Conservation (phyloP, 73 alveolate species). For the Paramecium tetraurelia region DNA sequence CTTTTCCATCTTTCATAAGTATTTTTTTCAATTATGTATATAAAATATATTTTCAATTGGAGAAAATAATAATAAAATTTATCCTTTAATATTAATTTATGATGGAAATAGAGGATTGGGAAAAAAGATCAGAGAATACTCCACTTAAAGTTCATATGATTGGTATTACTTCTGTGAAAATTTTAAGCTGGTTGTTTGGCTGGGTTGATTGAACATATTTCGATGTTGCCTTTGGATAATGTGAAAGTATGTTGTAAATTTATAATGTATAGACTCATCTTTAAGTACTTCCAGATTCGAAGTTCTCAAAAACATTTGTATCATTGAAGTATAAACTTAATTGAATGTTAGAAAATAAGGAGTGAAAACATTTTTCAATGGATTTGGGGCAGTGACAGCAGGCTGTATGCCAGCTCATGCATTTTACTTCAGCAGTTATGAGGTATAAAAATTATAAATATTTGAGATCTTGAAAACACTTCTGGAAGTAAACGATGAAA, state of each 20-base stretch:
- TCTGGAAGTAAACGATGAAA: slow-evolving; percentile 65
- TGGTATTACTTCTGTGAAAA: not conserved
- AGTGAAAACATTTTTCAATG: slow-evolving; percentile 72
- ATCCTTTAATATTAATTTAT: not conserved
- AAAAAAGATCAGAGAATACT: slow-evolving; percentile 48
- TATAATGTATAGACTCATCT: slow-evolving; percentile 1
- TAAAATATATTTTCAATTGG: not conserved
- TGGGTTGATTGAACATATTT: slow-evolving; percentile 89
- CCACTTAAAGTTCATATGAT: slow-evolving; percentile 54
- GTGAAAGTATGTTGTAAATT: slow-evolving; percentile 63
- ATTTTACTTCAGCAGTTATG: slow-evolving; percentile 78
- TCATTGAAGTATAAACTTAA: slow-evolving; percentile 27
- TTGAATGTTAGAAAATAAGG: slow-evolving; percentile 73
- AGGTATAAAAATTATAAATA: slow-evolving; percentile 1
- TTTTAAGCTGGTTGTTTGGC: slow-evolving; percentile 87
- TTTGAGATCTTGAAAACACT: slow-evolving; percentile 53
- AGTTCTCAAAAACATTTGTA: not conserved
- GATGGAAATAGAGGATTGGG: slow-evolving; percentile 61
- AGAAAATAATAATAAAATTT: not conserved
- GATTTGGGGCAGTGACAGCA: slow-evolving; percentile 77
- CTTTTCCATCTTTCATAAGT: not conserved
- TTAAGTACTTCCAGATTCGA: slow-evolving; percentile 17
- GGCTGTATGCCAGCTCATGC: slow-evolving; percentile 97
- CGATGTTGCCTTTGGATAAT: slow-evolving; percentile 87
- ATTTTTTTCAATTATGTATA: not conserved